phyloP scores from a whole-genome alignment of 2,329 filamentous ascomycete genomes.

The Trichoderma oligosporum region DNA sequence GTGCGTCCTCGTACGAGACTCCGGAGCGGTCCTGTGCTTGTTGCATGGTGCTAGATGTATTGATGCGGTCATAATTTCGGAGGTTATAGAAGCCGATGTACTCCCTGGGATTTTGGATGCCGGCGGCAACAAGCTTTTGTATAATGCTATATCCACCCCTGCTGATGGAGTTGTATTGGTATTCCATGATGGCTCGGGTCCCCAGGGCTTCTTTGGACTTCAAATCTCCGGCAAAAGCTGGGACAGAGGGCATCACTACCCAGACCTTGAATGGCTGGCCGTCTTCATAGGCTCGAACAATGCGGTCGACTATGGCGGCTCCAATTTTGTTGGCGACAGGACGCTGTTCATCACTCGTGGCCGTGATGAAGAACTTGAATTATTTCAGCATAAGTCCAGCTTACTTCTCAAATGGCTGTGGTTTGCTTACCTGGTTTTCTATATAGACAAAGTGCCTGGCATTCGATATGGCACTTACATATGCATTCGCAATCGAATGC shows the following conservation, averaged over 20 bases:
- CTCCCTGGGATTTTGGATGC: conserved; percentile 62
- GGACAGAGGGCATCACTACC: conserved; percentile 74
- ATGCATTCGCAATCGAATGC: conserved; percentile 85
- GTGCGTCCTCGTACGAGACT: conserved; percentile 63
- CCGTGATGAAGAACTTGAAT: conserved; percentile 76
- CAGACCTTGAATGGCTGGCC: conserved; percentile 69
- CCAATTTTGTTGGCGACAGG: conserved; percentile 77
- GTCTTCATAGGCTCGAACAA: conserved; percentile 64
- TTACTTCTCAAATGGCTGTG: fast-evolving
- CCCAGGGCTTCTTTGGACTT: conserved; percentile 68
- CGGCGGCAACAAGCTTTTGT: conserved; percentile 64
- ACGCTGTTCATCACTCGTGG: conserved; percentile 64
- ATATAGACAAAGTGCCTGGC: conserved; percentile 75
- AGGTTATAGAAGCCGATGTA: conserved; percentile 86
- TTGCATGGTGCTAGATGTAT: conserved; percentile 60
- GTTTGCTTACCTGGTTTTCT: conserved; percentile 58
- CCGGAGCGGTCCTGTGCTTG: conserved; percentile 59
- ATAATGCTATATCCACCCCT: conserved; percentile 75
- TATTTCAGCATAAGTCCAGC: neutral
- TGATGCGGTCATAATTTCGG: conserved; percentile 79
- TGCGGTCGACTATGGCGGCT: conserved; percentile 72
- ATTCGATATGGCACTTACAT: conserved; percentile 65
- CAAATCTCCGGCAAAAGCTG: conserved; percentile 78
- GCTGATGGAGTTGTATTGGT: conserved; percentile 76
- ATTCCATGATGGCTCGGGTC: conserved; percentile 84